Conservation (phyloP, 305 asterid species). For the Stenogyne calaminthoides region DNA sequence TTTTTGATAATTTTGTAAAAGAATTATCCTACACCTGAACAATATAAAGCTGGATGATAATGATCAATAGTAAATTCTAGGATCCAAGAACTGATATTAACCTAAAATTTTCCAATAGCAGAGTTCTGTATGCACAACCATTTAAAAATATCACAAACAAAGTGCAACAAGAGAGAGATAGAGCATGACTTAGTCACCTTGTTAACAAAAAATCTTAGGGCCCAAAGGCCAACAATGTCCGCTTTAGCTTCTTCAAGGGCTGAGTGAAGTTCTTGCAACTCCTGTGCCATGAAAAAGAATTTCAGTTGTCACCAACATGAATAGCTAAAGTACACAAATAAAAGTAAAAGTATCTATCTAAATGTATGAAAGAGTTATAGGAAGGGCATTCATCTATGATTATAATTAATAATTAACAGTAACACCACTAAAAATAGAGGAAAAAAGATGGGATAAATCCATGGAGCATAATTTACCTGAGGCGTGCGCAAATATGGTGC, state of each 20-base stretch:
- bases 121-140: neutral
- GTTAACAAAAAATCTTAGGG: slow-evolving; percentile 75
- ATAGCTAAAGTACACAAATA: slow-evolving; percentile 3
- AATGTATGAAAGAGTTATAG: neutral
- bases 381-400: neutral
- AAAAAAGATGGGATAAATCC: neutral
- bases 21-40: neutral
- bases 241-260: slow-evolving; percentile 98
- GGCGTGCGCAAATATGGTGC: too few species aligned
- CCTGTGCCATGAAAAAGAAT: slow-evolving; percentile 47
- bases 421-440: neutral
- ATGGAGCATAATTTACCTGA: too few species aligned
- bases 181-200: slow-evolving; percentile 45
- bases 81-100: neutral
- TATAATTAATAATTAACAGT: neutral
- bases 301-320: slow-evolving; percentile 19
- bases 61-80: neutral
- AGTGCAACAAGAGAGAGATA: neutral
- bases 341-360: neutral
- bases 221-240: slow-evolving; percentile 99
- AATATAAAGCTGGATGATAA: slow-evolving; percentile 6
- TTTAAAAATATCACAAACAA: slow-evolving; percentile 19
- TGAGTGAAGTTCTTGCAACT: slow-evolving; percentile 95
- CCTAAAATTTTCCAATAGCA: neutral
- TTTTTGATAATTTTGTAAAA: neutral